Percentiles rank a stretch among this genome's conserved stretches.
These are phyloP conservation scores for Phytophthora fragariaefolia DNA, from an alignment of 352 stramenopile genomes.

Conservation along the genomic window DNA sequence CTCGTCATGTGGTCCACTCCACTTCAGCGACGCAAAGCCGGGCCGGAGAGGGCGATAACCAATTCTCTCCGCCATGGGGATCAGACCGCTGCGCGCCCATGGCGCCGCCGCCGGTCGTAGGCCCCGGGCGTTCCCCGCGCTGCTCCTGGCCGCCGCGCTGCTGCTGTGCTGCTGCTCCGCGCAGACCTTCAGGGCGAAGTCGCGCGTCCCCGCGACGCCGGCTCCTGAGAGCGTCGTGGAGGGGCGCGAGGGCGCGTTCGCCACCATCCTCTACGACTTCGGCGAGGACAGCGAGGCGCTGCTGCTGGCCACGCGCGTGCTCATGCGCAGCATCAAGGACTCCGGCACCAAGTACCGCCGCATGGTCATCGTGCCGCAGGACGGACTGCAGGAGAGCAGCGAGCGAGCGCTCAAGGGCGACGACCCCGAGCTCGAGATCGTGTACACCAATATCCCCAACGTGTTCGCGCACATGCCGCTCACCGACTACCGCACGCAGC, in stretches of 20 bases:
- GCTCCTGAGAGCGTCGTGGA: conserved; percentile 37
- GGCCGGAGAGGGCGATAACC: conserved; percentile 4
- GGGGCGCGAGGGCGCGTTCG: conserved; percentile 56
- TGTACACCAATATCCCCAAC: conserved; percentile 68
- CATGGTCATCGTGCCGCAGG: conserved; percentile 74
- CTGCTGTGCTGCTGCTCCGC: conserved; percentile 7
- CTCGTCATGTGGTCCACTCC: conserved; percentile 11
- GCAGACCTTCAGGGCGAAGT: conserved; percentile 4
- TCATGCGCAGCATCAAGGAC: conserved; percentile 75
- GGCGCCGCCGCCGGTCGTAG: conserved; percentile 2
- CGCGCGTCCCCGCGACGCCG: conserved; percentile 5
- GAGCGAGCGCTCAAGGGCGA: conserved; percentile 51
- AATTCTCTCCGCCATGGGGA: conserved; percentile 32
- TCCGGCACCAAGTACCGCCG: conserved; percentile 71
- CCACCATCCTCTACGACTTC: conserved; percentile 76
- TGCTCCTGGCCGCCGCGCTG: conserved; percentile 6
- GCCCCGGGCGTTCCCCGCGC: background rate
- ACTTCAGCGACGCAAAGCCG: conserved; percentile 6
- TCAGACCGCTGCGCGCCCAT: conserved; percentile 31
- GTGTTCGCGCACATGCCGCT: conserved; percentile 68
- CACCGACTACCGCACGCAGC: conserved; percentile 68
- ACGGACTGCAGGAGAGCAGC: conserved; percentile 54
- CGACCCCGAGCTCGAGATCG: conserved; percentile 72
- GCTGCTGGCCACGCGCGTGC: conserved; percentile 68
- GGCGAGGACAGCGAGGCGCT: conserved; percentile 65